Percentiles rank a stretch among this genome's conserved stretches.
Evolutionary conservation across 2,329 filamentous ascomycete species (phyloP).

Genomic region (Fusarium nygamai): DNA sequence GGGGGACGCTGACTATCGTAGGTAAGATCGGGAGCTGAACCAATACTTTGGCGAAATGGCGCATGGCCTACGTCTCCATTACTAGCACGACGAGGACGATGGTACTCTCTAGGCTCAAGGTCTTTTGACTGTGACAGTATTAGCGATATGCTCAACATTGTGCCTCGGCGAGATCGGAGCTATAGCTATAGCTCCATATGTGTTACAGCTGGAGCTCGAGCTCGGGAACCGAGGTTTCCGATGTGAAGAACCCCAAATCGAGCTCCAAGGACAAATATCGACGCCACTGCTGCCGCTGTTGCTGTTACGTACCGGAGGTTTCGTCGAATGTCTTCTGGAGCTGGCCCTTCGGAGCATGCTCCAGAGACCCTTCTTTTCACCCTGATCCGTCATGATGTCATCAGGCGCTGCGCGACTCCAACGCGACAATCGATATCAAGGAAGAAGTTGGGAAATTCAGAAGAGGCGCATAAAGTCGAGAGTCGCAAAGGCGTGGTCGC

Average conservation of each 20-base stretch:
- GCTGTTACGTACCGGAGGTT: slow-evolving; percentile 35
- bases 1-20: slow-evolving; percentile 30
- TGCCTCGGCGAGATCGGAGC: slow-evolving; percentile 19
- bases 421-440: slow-evolving; percentile 18
- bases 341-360: slow-evolving; percentile 61
- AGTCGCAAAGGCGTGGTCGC: slow-evolving; percentile 30
- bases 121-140: slow-evolving; percentile 22
- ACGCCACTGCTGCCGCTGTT: not conserved
- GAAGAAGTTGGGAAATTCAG: not conserved
- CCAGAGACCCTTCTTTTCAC: slow-evolving; percentile 57
- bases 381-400: slow-evolving; percentile 48
- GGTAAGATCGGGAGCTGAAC: slow-evolving; percentile 50
- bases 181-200: slow-evolving; percentile 19
- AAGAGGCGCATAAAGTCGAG: not conserved
- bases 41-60: slow-evolving; percentile 43
- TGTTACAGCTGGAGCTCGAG: slow-evolving; percentile 18
- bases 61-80: slow-evolving; percentile 23
- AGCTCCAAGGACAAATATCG: not conserved
- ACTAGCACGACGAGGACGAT: slow-evolving; percentile 33
- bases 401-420: slow-evolving; percentile 23
- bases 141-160: slow-evolving; percentile 8
- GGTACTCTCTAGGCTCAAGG: slow-evolving; percentile 31
- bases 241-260: not conserved
- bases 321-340: slow-evolving; percentile 41
- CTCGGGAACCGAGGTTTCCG: not conserved